Percentiles rank a stretch among this genome's conserved stretches.
These are phyloP conservation scores for Tritrichomonas foetus DNA, from an alignment of 208 protist species.

Conservation along the genomic window DNA sequence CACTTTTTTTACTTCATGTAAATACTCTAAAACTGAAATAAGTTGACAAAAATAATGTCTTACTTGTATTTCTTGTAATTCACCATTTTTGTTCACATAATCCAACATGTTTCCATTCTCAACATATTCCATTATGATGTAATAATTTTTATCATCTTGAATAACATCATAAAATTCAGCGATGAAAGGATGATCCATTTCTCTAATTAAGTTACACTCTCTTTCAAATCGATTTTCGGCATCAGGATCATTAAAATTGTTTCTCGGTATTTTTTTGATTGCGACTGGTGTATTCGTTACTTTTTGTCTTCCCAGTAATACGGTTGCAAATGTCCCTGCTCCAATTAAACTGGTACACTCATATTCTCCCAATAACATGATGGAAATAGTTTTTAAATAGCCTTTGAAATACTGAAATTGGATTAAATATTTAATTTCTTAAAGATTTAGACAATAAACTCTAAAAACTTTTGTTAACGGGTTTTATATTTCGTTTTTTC, in stretches of 20 bases:
- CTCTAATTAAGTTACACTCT: background rate
- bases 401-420: too few relatives aligned
- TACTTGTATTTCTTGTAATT: background rate
- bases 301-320: too few relatives aligned
- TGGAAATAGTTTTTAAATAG: too few relatives aligned
- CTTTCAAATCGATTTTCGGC: background rate
- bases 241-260: background rate
- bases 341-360: too few relatives aligned
- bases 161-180: background rate
- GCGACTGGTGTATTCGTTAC: too few relatives aligned
- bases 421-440: too few relatives aligned
- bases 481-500: too few relatives aligned
- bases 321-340: too few relatives aligned
- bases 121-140: too few relatives aligned
- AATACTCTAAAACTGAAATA: background rate
- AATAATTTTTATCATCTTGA: background rate
- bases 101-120: background rate
- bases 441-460: too few relatives aligned
- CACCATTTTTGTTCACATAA: background rate
- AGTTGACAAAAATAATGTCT: background rate
- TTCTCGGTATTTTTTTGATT: background rate
- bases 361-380: too few relatives aligned
- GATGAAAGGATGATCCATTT: constrained; percentile 34
- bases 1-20: background rate
- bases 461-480: too few relatives aligned